Percentiles rank a stretch among this genome's conserved stretches.
Evolutionary conservation across 495 filamentous ascomycete species (phyloP).

Genomic region (Penicillium odoratum): DNA sequence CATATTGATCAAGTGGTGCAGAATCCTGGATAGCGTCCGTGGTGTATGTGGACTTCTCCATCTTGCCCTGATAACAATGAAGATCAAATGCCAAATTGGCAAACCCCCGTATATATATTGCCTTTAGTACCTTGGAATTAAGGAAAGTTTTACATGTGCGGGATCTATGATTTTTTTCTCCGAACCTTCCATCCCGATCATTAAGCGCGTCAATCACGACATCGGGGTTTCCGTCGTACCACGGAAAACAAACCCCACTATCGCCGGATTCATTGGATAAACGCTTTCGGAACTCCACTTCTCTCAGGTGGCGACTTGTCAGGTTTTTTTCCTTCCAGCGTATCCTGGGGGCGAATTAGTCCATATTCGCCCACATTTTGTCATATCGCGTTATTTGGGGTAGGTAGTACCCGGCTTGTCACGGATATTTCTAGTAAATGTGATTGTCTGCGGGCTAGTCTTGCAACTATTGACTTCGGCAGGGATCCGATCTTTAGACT

Average conservation of each 20-base stretch:
- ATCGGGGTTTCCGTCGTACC: conserved; percentile 16
- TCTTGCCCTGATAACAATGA: background rate
- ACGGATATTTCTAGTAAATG: background rate
- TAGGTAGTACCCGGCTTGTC: background rate
- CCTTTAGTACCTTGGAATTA: background rate
- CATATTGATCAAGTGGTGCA: conserved; percentile 20
- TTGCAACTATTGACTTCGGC: background rate
- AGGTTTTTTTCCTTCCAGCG: background rate
- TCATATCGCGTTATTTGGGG: background rate
- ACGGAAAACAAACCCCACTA: conserved; percentile 15
- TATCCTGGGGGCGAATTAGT: background rate
- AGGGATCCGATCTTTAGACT: background rate
- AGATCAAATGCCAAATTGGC: background rate
- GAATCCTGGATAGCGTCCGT: conserved; percentile 22
- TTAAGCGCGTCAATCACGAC: conserved; percentile 23
- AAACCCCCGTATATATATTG: background rate
- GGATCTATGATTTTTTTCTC: conserved; percentile 13
- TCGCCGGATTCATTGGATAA: conserved; percentile 18
- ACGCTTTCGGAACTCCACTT: conserved; percentile 14
- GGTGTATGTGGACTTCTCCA: conserved; percentile 13
- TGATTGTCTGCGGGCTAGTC: background rate
- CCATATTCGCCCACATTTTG: background rate
- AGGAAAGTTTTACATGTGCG: background rate
- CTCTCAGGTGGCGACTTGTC: conserved; percentile 2
- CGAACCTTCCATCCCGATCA: conserved; percentile 5